A percentile compares a stretch with the other conserved stretches of the same genome.
Conservation (phyloP, 2,329 filamentous ascomycete species). For the Ophiostoma ips region DNA sequence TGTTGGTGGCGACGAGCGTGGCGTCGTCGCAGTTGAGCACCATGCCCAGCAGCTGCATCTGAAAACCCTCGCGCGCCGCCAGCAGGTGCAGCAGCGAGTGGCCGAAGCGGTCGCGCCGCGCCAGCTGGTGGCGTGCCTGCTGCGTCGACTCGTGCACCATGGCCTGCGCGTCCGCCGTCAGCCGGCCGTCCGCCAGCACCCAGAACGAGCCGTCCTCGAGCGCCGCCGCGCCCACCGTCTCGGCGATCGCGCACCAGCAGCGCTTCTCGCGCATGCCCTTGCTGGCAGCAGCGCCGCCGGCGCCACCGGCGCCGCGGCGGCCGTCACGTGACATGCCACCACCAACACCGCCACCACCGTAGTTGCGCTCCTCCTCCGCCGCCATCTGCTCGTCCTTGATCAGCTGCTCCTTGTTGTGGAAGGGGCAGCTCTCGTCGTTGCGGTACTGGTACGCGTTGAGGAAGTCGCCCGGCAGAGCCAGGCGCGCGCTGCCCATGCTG, state of each 20-base stretch:
- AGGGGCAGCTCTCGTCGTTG: conserved; percentile 16
- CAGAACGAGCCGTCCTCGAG: conserved; percentile 15
- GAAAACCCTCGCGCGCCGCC: conserved; percentile 23
- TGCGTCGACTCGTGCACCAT: conserved; percentile 14
- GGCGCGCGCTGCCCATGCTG: conserved; percentile 13
- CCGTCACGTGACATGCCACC: too few species aligned
- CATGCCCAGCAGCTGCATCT: conserved; percentile 19
- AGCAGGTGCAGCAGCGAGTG: conserved; percentile 35
- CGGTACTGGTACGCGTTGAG: conserved; percentile 21
- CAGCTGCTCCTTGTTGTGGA: conserved; percentile 8
- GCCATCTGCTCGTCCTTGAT: conserved; percentile 5
- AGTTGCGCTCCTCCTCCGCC: conserved; percentile 1
- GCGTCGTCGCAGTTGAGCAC: conserved; percentile 15
- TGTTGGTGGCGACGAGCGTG: conserved; percentile 23
- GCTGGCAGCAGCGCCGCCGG: not conserved
- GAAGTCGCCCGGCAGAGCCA: conserved; percentile 36
- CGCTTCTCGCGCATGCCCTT: conserved; percentile 11
- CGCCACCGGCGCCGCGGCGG: too few species aligned
- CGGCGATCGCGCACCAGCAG: conserved; percentile 22
- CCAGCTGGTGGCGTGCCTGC: conserved; percentile 14
- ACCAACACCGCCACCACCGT: not conserved
- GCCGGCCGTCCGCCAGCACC: conserved; percentile 16
- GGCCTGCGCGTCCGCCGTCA: conserved; percentile 17
- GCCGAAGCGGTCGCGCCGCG: conserved; percentile 28
- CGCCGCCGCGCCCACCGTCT: conserved; percentile 9